phyloP scores from a whole-genome alignment of 306 rosid genomes.

The Citrullus colocynthis region DNA sequence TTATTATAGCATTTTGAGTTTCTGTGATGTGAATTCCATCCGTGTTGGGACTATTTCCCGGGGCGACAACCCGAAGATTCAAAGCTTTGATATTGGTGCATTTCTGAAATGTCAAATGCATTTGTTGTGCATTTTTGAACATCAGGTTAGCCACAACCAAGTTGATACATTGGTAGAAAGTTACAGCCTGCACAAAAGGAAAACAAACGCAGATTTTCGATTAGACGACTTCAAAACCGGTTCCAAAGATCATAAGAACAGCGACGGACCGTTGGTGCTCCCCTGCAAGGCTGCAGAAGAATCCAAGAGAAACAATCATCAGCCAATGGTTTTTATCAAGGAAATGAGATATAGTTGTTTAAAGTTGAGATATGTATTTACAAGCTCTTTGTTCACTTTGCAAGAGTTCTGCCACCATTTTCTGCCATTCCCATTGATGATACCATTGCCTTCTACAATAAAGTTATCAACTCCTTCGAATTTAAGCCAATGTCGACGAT shows the following conservation, averaged over 20 bases:
- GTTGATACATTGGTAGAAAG: conserved; percentile 37
- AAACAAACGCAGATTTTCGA: background rate
- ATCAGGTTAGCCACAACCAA: conserved; percentile 29
- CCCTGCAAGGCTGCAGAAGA: conserved; percentile 52
- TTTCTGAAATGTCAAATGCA: conserved; percentile 43
- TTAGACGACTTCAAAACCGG: background rate
- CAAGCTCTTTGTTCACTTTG: conserved; percentile 46
- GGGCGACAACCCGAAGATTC: conserved; percentile 39
- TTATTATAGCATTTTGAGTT: conserved; percentile 33
- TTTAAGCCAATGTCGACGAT: conserved; percentile 34
- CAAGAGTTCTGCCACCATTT: conserved; percentile 84
- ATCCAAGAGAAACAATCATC: background rate
- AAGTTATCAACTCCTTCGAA: conserved; percentile 29
- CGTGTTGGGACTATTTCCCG: conserved; percentile 69
- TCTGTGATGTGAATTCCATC: conserved; percentile 76
- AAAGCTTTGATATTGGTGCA: conserved; percentile 39
- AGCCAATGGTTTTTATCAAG: background rate
- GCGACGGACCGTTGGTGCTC: conserved; percentile 60
- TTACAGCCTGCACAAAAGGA: conserved; percentile 43
- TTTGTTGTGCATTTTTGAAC: conserved; percentile 51
- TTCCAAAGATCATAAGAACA: background rate
- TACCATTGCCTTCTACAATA: conserved; percentile 52
- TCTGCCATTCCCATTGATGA: conserved; percentile 64
- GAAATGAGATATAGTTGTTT: background rate
- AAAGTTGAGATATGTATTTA: conserved; percentile 18